Evolutionary conservation across 208 protist genomes (phyloP).

Genomic region (Wallacemonas sp.): DNA sequence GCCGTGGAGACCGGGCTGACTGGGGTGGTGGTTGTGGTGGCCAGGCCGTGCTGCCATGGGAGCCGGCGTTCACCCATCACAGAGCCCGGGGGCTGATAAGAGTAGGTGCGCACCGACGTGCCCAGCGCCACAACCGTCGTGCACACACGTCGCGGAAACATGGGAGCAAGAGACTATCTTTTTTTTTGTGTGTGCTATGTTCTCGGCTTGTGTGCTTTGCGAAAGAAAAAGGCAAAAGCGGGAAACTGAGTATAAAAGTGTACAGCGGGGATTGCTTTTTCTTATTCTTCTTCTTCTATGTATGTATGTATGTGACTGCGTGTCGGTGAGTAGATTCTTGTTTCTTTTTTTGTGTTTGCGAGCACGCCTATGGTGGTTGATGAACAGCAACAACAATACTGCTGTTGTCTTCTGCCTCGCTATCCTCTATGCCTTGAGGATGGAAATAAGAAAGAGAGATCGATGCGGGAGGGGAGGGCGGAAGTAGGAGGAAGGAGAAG

Average conservation of each 20-base stretch:
- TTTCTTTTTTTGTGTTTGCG: neutral
- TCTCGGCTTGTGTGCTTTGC: neutral
- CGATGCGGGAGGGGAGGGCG: too few relatives aligned
- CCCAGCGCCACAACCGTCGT: neutral
- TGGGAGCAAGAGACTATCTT: constrained; percentile 9
- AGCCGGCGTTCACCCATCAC: constrained; percentile 30
- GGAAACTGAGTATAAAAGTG: neutral
- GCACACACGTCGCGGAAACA: constrained; percentile 13
- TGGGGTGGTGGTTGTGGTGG: neutral
- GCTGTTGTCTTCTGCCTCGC: too few relatives aligned
- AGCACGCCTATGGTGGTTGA: neutral
- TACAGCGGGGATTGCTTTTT: neutral
- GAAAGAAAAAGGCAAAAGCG: constrained; percentile 1
- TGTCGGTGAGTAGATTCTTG: neutral
- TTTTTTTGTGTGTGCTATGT: constrained; percentile 2
- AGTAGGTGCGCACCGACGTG: constrained; percentile 16
- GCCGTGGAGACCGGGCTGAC: neutral
- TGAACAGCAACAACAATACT: too few relatives aligned
- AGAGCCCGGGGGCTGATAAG: constrained; percentile 65
- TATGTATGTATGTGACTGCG: constrained; percentile 6
- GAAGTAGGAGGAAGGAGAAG: too few relatives aligned
- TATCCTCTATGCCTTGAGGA: too few relatives aligned
- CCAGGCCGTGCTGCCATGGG: constrained; percentile 74
- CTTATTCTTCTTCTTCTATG: neutral
- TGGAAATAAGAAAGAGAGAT: too few relatives aligned